Evolutionary conservation across 2,329 filamentous ascomycete genomes (phyloP).

Genomic region (Lanzia echinophila): DNA sequence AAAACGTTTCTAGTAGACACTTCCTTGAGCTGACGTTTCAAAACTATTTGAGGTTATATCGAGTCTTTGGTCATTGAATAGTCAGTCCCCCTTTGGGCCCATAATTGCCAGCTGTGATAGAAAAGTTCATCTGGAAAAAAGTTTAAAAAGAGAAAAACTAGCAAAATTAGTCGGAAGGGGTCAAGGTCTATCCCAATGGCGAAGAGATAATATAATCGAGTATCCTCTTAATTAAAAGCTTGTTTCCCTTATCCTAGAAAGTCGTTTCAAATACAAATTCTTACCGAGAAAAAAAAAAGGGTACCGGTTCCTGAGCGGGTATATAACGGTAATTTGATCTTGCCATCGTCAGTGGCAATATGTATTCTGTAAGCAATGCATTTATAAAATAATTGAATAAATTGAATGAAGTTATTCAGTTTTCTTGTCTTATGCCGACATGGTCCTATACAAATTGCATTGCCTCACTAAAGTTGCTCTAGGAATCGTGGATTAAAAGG

Average conservation of each 20-base stretch:
- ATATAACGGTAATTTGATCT: no score
- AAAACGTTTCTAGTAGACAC: background rate
- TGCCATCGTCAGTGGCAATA: no score
- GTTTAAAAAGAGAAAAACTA: no score
- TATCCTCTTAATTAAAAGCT: background rate
- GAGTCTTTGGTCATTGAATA: background rate
- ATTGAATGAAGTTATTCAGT: no score
- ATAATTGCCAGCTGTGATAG: background rate
- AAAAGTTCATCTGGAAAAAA: background rate
- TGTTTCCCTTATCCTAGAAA: background rate
- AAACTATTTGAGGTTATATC: background rate
- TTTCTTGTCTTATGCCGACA: no score
- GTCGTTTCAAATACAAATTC: background rate
- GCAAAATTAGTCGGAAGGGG: background rate
- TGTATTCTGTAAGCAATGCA: no score
- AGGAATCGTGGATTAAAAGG: no score
- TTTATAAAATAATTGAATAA: no score
- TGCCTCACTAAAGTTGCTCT: no score
- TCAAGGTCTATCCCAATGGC: background rate
- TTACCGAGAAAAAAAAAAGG: no score
- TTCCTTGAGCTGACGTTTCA: background rate
- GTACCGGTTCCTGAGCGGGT: no score
- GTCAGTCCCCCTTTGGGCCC: background rate
- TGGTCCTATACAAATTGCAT: no score
- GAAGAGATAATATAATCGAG: background rate